Conservation (phyloP, 163 green algal genomes). For the Trebouxia gelatinosa region DNA sequence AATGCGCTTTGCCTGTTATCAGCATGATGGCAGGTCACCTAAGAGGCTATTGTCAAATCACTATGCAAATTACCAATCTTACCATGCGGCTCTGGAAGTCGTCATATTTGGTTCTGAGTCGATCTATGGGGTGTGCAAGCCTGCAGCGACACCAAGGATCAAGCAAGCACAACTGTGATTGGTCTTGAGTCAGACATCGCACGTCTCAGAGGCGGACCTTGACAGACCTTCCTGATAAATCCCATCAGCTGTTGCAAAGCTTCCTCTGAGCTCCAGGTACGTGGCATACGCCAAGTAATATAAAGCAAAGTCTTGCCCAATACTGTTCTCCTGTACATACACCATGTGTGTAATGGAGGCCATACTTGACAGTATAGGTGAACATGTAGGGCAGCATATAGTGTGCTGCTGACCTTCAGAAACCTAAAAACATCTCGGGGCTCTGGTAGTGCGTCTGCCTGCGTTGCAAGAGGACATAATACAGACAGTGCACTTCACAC, state of each 20-base stretch:
- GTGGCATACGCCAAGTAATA: conserved; percentile 89
- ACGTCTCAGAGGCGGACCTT: too few relatives aligned
- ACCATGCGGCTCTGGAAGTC: conserved; percentile 90
- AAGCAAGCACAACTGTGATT: background rate
- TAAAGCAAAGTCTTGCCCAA: conserved; percentile 81
- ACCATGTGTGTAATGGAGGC: background rate
- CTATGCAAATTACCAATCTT: conserved; percentile 49
- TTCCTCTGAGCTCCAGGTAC: conserved; percentile 78
- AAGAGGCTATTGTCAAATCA: too few relatives aligned
- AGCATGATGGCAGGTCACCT: too few relatives aligned
- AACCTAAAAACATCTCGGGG: conserved; percentile 89
- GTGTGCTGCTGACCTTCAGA: conserved; percentile 51
- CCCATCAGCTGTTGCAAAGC: conserved; percentile 70
- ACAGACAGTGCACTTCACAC: too few relatives aligned
- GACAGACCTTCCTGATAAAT: conserved; percentile 82
- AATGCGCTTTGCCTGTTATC: conserved; percentile 63
- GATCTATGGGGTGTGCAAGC: conserved; percentile 71
- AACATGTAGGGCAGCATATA: background rate
- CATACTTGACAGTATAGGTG: too few relatives aligned
- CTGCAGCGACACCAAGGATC: conserved; percentile 39
- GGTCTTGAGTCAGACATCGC: too few relatives aligned
- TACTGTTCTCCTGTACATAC: conserved; percentile 64
- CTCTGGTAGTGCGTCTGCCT: conserved; percentile 87
- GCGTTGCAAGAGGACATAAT: conserved; percentile 15
- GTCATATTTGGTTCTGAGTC: conserved; percentile 71